phyloP scores from a whole-genome alignment of 2,329 filamentous ascomycete genomes.

The Botrytis cinerea region DNA sequence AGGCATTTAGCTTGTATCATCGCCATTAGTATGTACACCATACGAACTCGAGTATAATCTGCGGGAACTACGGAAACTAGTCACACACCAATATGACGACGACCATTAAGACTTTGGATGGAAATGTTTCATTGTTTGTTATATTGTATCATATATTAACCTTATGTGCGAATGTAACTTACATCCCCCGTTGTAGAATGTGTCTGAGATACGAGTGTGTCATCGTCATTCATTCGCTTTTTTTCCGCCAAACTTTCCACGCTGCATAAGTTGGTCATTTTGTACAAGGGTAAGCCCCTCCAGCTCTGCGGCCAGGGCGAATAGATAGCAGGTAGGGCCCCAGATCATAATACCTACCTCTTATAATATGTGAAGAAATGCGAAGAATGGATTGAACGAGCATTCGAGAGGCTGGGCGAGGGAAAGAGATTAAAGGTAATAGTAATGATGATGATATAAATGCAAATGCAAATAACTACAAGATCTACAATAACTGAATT shows the following conservation, averaged over 20 bases:
- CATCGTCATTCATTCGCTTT: not conserved
- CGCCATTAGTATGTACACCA: not conserved
- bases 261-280: slow-evolving; percentile 7
- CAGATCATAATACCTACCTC: not conserved
- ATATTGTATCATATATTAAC: not conserved
- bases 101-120: not conserved
- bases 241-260: not conserved
- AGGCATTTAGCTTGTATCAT: not conserved
- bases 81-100: not conserved
- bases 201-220: not conserved
- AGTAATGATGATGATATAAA: too few species aligned
- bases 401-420: not conserved
- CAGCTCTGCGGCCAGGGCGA: not conserved
- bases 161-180: not conserved
- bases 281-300: not conserved
- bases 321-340: not conserved
- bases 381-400: not conserved
- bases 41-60: not conserved
- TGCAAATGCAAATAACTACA: too few species aligned
- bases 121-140: not conserved
- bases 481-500: not conserved
- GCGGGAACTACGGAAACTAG: not conserved
- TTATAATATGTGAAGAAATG: not conserved
- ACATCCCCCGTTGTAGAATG: too few species aligned
- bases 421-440: not conserved